Base-by-base conservation (phyloP, 2,329 filamentous ascomycete species). In the Elsinoe perseae region DNA sequence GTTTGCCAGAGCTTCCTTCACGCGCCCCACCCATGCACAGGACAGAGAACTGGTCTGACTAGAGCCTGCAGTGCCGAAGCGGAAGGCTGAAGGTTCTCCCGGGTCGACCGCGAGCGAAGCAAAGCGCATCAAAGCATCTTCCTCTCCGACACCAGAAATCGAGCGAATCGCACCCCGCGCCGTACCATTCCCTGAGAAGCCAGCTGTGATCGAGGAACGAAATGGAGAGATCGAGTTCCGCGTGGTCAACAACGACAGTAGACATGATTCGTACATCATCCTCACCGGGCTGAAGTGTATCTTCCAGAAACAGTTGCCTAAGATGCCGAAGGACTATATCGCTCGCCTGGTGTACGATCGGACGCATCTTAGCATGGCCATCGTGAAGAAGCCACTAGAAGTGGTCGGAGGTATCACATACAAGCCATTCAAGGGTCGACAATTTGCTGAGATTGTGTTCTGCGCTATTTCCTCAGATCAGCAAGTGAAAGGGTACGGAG, bases 291-390 rank as follows among this genome's bases (percentile, higher is more conserved):
- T 98, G 56, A 98, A 97, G 70, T 95, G 91, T 68, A 95, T 98
- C 62, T 97, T 98, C 66, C 93, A 98, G 70, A 97, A 97, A 65
- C 93, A 98, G 68, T 78, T 98, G 4, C 93, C 93, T 0, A 97
- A 97, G 72, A 98, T 98, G 93, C 93, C 93, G 12, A 96, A 97
- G 72, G 93, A 97, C 68, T 98, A 98, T 70, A 97, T 98, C 64
- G 93, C 93, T 3, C 87, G 93, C 36, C 82, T 98, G 6, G 93
- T 98, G 58, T 98, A 98, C 73, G 93, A 98, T 72, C 85, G 93
- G 54, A 95, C 92, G 4, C 93, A 98, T 75, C 71, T 97, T 59
- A 95, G 89, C 36, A 95, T 98, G 64, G 93, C 93, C 20, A 97
- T 98, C 66, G 89, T 97, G 64, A 97, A 97, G 76, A 91, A 95